A percentile compares a stretch with the other conserved stretches of the same genome.
Conservation (phyloP, 108 stramenopile genomes). For the Cylindrotheca fusiformis region DNA sequence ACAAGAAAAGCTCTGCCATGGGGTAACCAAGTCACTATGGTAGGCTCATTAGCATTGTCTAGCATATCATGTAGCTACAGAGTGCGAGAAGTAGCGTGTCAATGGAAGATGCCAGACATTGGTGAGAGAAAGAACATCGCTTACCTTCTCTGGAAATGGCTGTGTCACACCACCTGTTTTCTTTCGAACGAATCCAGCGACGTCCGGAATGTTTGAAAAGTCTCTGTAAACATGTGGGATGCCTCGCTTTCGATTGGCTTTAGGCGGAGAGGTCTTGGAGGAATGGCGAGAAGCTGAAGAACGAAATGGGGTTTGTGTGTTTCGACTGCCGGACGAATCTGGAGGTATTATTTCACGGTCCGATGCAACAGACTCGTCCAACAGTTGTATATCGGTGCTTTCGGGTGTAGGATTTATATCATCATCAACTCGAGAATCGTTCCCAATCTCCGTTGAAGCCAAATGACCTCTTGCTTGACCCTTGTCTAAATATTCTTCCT, state of each 20-base stretch:
- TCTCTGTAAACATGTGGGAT: slow-evolving; percentile 82
- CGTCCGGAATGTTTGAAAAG: slow-evolving; percentile 59
- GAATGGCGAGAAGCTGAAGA: too few species aligned
- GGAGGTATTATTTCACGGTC: too few species aligned
- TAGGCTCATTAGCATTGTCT: slow-evolving; percentile 39
- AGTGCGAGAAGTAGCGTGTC: slow-evolving; percentile 1
- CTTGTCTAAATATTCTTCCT: too few species aligned
- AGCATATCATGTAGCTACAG: slow-evolving; percentile 65
- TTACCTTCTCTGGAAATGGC: slow-evolving; percentile 71
- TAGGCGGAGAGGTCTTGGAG: not conserved
- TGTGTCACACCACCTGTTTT: slow-evolving; percentile 86
- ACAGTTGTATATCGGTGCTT: too few species aligned
- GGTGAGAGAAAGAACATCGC: not conserved
- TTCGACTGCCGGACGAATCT: too few species aligned
- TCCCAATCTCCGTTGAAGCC: too few species aligned
- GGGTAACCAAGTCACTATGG: slow-evolving; percentile 64
- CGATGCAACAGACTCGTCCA: too few species aligned
- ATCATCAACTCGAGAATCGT: too few species aligned
- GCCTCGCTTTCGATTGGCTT: slow-evolving; percentile 13
- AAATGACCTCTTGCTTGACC: too few species aligned
- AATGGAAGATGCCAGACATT: not conserved
- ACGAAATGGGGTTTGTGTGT: too few species aligned
- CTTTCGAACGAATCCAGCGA: slow-evolving; percentile 58
- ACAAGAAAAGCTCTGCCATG: slow-evolving; percentile 90
- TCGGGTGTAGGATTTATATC: too few species aligned